Evolutionary conservation across 108 stramenopile genomes (phyloP).

Genomic region (Cyclotella kingstonii): DNA sequence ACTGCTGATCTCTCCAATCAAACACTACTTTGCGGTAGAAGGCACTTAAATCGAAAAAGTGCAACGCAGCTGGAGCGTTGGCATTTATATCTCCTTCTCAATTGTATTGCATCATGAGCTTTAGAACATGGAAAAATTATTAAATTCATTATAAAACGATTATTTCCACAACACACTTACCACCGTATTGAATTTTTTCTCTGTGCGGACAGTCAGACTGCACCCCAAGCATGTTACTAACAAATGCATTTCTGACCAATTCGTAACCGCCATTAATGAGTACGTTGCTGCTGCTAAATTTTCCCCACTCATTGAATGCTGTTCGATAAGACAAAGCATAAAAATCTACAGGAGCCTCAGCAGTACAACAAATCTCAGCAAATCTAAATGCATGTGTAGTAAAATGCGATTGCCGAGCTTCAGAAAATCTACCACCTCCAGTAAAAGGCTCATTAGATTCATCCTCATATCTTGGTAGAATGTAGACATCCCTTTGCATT

Average conservation of each 20-base stretch:
- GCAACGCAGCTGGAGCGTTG: conserved; percentile 38
- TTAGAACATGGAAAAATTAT: too few species aligned
- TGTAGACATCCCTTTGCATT: conserved; percentile 47
- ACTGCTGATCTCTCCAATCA: conserved; percentile 46
- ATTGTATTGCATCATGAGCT: too few species aligned
- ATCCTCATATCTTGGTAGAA: conserved; percentile 23
- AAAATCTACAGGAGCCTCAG: conserved; percentile 31
- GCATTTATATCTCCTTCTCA: conserved; percentile 49
- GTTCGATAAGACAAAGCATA: conserved; percentile 37
- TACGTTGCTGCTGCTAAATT: conserved; percentile 34
- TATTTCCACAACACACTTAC: too few species aligned
- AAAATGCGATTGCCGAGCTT: conserved; percentile 45
- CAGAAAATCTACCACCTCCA: conserved; percentile 28
- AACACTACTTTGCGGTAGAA: conserved; percentile 50
- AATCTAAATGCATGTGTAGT: conserved; percentile 49
- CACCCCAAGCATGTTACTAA: conserved; percentile 50
- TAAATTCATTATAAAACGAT: too few species aligned
- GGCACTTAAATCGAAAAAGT: conserved; percentile 47
- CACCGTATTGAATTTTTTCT: conserved; percentile 59
- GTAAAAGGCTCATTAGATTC: conserved; percentile 4
- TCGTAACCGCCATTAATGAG: conserved; percentile 49
- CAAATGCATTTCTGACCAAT: conserved; percentile 38
- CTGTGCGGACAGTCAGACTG: conserved; percentile 63
- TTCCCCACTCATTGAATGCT: conserved; percentile 40
- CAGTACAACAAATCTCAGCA: conserved; percentile 44